A percentile compares a stretch with the other conserved stretches of the same genome.
phyloP scores from a whole-genome alignment of 1,139 yeast species.

The Hemisphaericaspora subhashii region DNA sequence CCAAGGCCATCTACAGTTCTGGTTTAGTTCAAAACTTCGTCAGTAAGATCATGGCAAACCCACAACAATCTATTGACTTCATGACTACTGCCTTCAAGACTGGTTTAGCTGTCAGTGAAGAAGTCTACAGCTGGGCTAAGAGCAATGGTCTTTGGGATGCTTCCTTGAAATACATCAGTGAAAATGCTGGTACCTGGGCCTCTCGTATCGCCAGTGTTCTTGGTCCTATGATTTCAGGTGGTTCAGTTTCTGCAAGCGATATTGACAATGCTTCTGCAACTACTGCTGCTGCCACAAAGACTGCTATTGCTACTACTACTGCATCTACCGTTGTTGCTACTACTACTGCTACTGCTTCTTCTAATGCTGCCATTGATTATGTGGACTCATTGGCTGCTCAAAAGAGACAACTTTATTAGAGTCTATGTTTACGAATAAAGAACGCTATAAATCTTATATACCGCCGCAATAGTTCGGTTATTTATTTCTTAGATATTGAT shows the following conservation, averaged over 20 bases:
- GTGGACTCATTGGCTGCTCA: constrained; percentile 19
- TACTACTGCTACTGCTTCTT: constrained; percentile 12
- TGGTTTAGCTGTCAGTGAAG: constrained; percentile 38
- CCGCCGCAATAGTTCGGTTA: background rate
- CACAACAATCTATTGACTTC: constrained; percentile 33
- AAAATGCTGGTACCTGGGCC: constrained; percentile 33
- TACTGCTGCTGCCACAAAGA: constrained; percentile 22
- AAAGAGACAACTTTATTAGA: constrained; percentile 5
- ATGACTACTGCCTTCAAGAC: constrained; percentile 34
- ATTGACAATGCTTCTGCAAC: constrained; percentile 26
- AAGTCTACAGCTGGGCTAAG: constrained; percentile 42
- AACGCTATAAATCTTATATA: background rate
- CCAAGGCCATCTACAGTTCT: constrained; percentile 31
- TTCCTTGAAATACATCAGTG: constrained; percentile 30
- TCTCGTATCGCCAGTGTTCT: constrained; percentile 29
- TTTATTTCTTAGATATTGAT: background rate
- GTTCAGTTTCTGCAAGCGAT: constrained; percentile 26
- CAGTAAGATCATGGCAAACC: constrained; percentile 39
- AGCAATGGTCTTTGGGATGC: constrained; percentile 35
- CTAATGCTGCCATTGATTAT: constrained; percentile 13
- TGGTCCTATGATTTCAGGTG: constrained; percentile 22
- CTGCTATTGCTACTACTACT: constrained; percentile 16
- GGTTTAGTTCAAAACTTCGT: constrained; percentile 36
- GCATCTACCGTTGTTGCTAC: constrained; percentile 14
- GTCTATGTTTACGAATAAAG: background rate